These are phyloP conservation scores for Annulohypoxylon nitens DNA, from an alignment of 495 filamentous ascomycete genomes.

Conservation along the genomic window DNA sequence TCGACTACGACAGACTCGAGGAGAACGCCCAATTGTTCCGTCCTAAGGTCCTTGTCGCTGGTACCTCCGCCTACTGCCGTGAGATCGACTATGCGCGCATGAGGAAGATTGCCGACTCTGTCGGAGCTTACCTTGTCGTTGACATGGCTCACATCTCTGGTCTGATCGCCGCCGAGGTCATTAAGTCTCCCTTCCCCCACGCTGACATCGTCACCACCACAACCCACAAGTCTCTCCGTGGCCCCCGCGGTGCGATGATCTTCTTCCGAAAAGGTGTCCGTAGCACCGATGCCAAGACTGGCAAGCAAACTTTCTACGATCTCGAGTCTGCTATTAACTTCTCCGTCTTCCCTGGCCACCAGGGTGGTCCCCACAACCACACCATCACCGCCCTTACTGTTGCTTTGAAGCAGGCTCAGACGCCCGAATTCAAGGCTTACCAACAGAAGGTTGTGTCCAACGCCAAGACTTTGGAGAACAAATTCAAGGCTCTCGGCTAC, in stretches of 20 bases:
- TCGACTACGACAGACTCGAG: slow-evolving; percentile 95
- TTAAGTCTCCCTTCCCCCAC: slow-evolving; percentile 92
- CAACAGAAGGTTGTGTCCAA: slow-evolving; percentile 93
- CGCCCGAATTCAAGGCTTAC: slow-evolving; percentile 95
- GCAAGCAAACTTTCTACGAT: slow-evolving; percentile 92
- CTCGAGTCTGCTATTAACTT: slow-evolving; percentile 98
- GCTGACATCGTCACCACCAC: slow-evolving; percentile 99
- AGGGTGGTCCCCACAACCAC: slow-evolving; percentile 99
- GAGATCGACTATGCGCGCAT: slow-evolving; percentile 97
- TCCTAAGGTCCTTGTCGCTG: slow-evolving; percentile 94
- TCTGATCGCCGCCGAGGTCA: slow-evolving; percentile 91
- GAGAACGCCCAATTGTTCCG: slow-evolving; percentile 94
- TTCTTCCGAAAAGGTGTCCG: slow-evolving; percentile 98
- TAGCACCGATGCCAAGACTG: slow-evolving; percentile 86
- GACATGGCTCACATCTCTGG: slow-evolving; percentile 99
- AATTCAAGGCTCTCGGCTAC: slow-evolving; percentile 85
- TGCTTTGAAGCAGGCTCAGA: slow-evolving; percentile 93
- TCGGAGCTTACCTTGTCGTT: slow-evolving; percentile 93
- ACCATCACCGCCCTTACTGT: slow-evolving; percentile 99
- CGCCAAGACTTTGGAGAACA: slow-evolving; percentile 87
- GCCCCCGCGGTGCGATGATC: slow-evolving; percentile 99
- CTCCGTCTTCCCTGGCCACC: slow-evolving; percentile 99
- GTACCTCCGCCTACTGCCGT: slow-evolving; percentile 98
- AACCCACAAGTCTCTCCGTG: slow-evolving; percentile 99
- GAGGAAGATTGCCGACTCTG: slow-evolving; percentile 94